A percentile compares a stretch with the other conserved stretches of the same genome.
These are phyloP conservation scores for Cladosporium sp. DNA, from an alignment of 2,329 filamentous ascomycete species.

Conservation along the genomic window DNA sequence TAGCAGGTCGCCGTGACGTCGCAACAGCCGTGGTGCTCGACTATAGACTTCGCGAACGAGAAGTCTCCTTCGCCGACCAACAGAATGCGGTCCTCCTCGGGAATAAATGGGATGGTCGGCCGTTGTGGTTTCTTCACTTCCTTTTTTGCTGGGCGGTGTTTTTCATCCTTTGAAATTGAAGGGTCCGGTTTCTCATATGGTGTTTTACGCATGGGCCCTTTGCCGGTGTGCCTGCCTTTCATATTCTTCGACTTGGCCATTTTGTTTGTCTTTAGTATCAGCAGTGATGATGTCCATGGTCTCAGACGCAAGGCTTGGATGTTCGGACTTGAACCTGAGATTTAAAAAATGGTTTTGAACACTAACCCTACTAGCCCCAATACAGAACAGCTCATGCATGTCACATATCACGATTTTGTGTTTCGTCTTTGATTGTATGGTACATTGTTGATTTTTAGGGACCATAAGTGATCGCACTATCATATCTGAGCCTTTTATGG, in stretches of 20 bases:
- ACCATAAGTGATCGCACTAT: not conserved
- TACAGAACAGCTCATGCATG: not conserved
- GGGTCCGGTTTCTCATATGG: conserved; percentile 14
- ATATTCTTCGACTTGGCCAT: conserved; percentile 19
- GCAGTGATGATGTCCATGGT: not conserved
- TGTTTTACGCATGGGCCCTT: conserved; percentile 7
- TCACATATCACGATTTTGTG: not conserved
- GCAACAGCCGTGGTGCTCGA: conserved; percentile 64
- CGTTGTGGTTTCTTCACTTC: conserved; percentile 33
- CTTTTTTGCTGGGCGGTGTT: conserved; percentile 22
- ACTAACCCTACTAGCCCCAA: not conserved
- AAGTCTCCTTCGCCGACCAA: conserved; percentile 79
- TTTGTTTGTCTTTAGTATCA: not conserved
- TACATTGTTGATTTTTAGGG: not conserved
- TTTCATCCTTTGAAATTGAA: conserved; percentile 6
- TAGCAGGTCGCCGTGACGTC: conserved; percentile 69
- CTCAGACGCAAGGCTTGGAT: not conserved
- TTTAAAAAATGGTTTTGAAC: not conserved
- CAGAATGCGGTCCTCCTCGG: conserved; percentile 65
- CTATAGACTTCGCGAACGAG: conserved; percentile 70
- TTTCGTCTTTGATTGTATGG: not conserved
- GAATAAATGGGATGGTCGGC: conserved; percentile 66
- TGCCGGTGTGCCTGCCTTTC: conserved; percentile 16
- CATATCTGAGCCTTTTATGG: not conserved
- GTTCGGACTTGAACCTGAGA: not conserved